Evolutionary conservation across 2,329 filamentous ascomycete species (phyloP).

Genomic region (Aspergillus sp.): DNA sequence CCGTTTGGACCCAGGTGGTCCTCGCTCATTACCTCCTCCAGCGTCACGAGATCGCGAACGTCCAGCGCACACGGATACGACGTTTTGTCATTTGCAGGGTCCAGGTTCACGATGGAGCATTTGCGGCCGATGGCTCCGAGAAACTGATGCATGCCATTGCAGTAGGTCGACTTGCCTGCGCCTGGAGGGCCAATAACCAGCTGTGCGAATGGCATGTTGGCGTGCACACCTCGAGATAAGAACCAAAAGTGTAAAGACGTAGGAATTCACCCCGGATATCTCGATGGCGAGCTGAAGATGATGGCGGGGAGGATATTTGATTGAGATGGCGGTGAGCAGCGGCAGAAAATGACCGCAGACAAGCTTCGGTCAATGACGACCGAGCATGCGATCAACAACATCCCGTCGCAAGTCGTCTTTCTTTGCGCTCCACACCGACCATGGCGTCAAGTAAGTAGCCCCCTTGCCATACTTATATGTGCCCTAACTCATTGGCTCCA

Average conservation of each 20-base stretch:
- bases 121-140: constrained; percentile 92
- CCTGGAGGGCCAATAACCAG: constrained; percentile 92
- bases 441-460: constrained; percentile 44
- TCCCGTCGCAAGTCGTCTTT: constrained; percentile 13
- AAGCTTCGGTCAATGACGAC: constrained; percentile 22
- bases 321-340: constrained; percentile 20
- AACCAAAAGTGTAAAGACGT: not conserved
- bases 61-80: constrained; percentile 87
- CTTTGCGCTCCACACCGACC: constrained; percentile 8
- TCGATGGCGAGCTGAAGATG: not conserved
- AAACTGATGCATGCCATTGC: constrained; percentile 99
- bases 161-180: constrained; percentile 95
- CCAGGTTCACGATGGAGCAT: constrained; percentile 92
- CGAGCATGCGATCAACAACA: constrained; percentile 16
- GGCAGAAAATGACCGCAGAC: constrained; percentile 33
- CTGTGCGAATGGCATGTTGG: constrained; percentile 61
- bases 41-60: constrained; percentile 79
- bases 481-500: constrained; percentile 16
- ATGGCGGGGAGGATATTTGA: constrained; percentile 25
- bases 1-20: constrained; percentile 91
- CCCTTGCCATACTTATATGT: not conserved
- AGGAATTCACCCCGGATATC: not conserved
- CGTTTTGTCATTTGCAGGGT: constrained; percentile 92
- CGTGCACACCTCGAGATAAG: not conserved
- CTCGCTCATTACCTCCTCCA: constrained; percentile 93